Evolutionary conservation across 768 basidiomycete genomes (phyloP), one percentile per base, ranked within the genome.

Genomic region (Heimioporus sp.): DNA sequence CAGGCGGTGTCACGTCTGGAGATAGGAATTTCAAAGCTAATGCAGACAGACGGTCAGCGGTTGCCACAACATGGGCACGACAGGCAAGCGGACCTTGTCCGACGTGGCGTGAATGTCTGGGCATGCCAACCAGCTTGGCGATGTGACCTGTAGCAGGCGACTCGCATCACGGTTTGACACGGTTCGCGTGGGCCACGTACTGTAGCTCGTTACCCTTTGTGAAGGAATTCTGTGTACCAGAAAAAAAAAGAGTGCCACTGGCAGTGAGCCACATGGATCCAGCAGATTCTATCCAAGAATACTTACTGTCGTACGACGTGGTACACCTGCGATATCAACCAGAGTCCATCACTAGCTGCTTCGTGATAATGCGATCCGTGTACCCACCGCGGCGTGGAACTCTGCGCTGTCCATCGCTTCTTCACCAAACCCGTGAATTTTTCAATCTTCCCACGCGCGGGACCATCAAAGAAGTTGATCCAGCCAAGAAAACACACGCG

Each of bases 51-150:
- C 7, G n/a, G 38, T 51, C 17, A 52, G 53, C 11, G 28, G 40
- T 4, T 28, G 28, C 30, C 17, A 34, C 34, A 4, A 39, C 16
- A 11, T 28, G 30, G 31, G n/a, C 11, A 17, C 11, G 15, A 24
- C 20, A 17, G 19, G 30, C 34, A 30, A 41, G 46, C 72, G 47
- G 54, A 87, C 90, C 90, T 76, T 90, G 87, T 5, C 90, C 90
- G 24, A 92, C 90, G 58, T 89, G 88, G 43, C 90, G 78, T 5
- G 90, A 81, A 68, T 92, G 80, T 21, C 75, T 76, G 0, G 90
- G 90, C 85, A 87, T 88, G 16, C 87, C 87, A 49, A 89, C 77
- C 20, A 92, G 73, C 60, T 85, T 90, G 8, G 90, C 88, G 49
- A 92, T 80, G 62, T 91, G 87, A 3, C 87, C 89, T 92, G 57